Percentiles rank a stretch among this genome's conserved stretches.
These are phyloP conservation scores for Coemansia sp. DNA, from an alignment of 192 early-diverging fungal species.

Conservation along the genomic window DNA sequence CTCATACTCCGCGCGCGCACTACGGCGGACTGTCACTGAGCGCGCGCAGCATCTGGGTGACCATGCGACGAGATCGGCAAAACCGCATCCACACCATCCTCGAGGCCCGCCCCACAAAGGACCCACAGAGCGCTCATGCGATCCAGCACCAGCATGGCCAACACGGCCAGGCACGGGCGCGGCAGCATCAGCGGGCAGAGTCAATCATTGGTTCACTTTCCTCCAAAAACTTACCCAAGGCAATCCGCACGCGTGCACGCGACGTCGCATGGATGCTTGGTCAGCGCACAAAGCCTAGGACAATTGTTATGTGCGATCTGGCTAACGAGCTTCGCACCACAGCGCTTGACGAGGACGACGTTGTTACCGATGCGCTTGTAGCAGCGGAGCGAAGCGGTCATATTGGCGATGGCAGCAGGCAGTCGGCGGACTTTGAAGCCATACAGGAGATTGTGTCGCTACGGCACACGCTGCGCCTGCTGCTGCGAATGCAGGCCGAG, in stretches of 20 bases:
- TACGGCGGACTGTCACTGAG: slow-evolving; percentile 11
- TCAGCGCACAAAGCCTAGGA: slow-evolving; percentile 22
- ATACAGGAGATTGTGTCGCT: slow-evolving; percentile 41
- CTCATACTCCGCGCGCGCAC: slow-evolving; percentile 28
- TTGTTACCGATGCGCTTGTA: slow-evolving; percentile 23
- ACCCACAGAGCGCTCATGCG: slow-evolving; percentile 2
- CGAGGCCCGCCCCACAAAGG: slow-evolving; percentile 19
- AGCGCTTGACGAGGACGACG: slow-evolving; percentile 40
- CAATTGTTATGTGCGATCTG: slow-evolving; percentile 18
- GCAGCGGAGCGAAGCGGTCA: slow-evolving; percentile 14
- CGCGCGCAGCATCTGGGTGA: slow-evolving; percentile 28
- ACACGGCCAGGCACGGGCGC: slow-evolving; percentile 3
- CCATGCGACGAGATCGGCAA: slow-evolving; percentile 37
- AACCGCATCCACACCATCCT: slow-evolving; percentile 28
- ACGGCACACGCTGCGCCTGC: slow-evolving; percentile 27
- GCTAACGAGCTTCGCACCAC: slow-evolving; percentile 39
- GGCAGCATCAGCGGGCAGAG: neutral
- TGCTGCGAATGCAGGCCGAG: slow-evolving; percentile 40
- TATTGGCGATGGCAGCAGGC: slow-evolving; percentile 17
- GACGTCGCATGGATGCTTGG: slow-evolving; percentile 44
- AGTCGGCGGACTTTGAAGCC: slow-evolving; percentile 38
- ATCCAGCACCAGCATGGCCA: neutral
- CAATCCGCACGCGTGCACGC: slow-evolving; percentile 37
- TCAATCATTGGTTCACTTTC: slow-evolving; percentile 16
- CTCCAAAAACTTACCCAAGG: slow-evolving; percentile 22